Base-by-base conservation (phyloP, 208 protist species). In the Wallacemonas rigidus region DNA sequence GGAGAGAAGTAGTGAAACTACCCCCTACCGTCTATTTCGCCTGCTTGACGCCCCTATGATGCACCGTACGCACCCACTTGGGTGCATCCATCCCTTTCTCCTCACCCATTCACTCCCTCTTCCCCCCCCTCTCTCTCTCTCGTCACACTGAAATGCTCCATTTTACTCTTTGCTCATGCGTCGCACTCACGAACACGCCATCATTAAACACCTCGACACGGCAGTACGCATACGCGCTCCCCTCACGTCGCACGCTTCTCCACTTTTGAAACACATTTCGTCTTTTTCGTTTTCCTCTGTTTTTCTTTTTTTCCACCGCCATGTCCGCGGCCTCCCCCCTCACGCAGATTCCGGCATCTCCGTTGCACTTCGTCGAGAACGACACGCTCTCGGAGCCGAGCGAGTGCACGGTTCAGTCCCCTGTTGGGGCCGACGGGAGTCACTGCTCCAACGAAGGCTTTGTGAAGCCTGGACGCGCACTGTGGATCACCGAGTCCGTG, bases 301-400 rank as follows among this genome's bases (percentile, higher is more conserved):
- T 26, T 26, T 26, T 45, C 8, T 60, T 4, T 61, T 64, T 54
- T 47, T 15, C 9, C 26, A 41, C 15, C 6, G 8, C 12, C 60
- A 65, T 65, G 60, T 8, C 60, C 41, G 43, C 60, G 17, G 38
- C 17, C 12, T 17, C 60, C 5, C 60, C 38, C 40, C 26, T 50
- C 15, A 41, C 44, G 8, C 60, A 65, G 43, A 35, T 65, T 17
- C 60, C 60, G 12, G 60, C 60, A 2, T 65, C 60, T 6, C 60
- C 60, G 40, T 5, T 65, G 11, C 47, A 73, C 71, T 71, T 64
- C 44, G 15, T 64, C 54, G 71, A 74, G 51, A 17, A 54, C 58
- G 9, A 11, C 43, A 61, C 36, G 62, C 35, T 57, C 5, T 64
- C 26, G 8, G 41, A 4, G 2, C 65, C 53, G 43, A 65, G 60